Percentiles rank a stretch among this genome's conserved stretches.
phyloP scores from a whole-genome alignment of 192 early-diverging fungal species.

The Entrophospora sp. region DNA sequence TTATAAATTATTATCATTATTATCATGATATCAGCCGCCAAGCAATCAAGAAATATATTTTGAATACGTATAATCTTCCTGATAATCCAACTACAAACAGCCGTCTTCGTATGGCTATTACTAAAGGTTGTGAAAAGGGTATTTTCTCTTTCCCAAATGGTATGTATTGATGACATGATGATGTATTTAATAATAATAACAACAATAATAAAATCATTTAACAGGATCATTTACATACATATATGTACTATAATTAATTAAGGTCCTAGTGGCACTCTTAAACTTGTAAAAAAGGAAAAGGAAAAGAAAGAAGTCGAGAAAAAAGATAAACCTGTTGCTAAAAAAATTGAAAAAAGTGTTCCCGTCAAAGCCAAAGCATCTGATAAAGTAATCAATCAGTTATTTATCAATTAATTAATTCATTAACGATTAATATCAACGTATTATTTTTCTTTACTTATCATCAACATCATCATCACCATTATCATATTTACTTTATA shows the following conservation, averaged over 20 bases:
- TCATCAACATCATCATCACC: too few species aligned
- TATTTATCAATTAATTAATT: too few species aligned
- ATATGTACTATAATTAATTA: neutral
- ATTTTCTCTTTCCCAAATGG: constrained; percentile 7
- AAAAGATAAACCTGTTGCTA: constrained; percentile 19
- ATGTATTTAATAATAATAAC: too few species aligned
- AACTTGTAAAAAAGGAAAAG: constrained; percentile 15
- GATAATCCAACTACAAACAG: neutral
- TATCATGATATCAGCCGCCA: constrained; percentile 3
- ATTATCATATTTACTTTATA: too few species aligned
- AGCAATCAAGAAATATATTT: constrained; percentile 17
- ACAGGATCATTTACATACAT: neutral
- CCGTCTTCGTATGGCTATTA: constrained; percentile 5
- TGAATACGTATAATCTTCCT: constrained; percentile 12
- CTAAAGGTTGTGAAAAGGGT: constrained; percentile 5
- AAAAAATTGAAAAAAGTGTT: too few species aligned
- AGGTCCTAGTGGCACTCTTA: constrained; percentile 17
- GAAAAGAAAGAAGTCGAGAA: constrained; percentile 14
- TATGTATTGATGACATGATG: neutral
- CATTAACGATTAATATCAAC: too few species aligned
- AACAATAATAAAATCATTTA: too few species aligned
- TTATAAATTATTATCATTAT: neutral
- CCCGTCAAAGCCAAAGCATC: too few species aligned
- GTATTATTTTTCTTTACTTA: too few species aligned
- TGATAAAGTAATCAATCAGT: too few species aligned